Conservation (phyloP, 441 rosid genomes). For the Macaranga tanarius region DNA sequence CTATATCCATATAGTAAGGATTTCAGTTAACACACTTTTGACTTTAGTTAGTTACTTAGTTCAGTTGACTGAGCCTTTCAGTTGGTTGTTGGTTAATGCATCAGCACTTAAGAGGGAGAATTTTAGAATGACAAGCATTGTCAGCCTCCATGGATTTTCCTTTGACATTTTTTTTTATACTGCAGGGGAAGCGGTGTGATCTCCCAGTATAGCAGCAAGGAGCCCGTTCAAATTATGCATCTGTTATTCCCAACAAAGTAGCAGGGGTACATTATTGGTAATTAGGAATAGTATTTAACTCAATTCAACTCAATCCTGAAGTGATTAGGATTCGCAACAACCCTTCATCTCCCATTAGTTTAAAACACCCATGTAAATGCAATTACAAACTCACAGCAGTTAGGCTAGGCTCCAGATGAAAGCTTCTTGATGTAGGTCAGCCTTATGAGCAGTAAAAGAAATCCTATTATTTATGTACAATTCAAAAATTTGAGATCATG, state of each 20-base stretch:
- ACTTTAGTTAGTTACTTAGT: not conserved
- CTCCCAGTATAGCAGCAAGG: slow-evolving; percentile 36
- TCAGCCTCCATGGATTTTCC: not conserved
- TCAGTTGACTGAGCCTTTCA: not conserved
- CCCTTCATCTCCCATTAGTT: not conserved
- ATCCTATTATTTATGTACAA: slow-evolving; percentile 1
- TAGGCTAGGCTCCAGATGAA: slow-evolving; percentile 12
- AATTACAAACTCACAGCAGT: slow-evolving; percentile 25
- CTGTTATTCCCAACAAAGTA: slow-evolving; percentile 26
- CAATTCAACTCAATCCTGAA: slow-evolving; percentile 1
- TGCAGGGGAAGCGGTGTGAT: slow-evolving; percentile 57
- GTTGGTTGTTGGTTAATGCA: not conserved
- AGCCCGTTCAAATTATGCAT: slow-evolving; percentile 19
- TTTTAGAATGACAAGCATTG: not conserved
- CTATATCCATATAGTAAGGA: no score
- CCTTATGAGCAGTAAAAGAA: not conserved
- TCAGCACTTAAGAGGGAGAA: no score
- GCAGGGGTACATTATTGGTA: slow-evolving; percentile 21
- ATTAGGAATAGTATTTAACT: slow-evolving; percentile 18
- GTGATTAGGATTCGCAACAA: not conserved
- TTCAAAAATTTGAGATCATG: slow-evolving; percentile 6
- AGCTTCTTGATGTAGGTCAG: slow-evolving; percentile 17
- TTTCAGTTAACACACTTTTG: not conserved
- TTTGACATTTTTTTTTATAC: not conserved
- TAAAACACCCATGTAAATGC: slow-evolving; percentile 38